Conservation (phyloP, 2,329 filamentous ascomycete genomes). For the Neonectria magnoliae region DNA sequence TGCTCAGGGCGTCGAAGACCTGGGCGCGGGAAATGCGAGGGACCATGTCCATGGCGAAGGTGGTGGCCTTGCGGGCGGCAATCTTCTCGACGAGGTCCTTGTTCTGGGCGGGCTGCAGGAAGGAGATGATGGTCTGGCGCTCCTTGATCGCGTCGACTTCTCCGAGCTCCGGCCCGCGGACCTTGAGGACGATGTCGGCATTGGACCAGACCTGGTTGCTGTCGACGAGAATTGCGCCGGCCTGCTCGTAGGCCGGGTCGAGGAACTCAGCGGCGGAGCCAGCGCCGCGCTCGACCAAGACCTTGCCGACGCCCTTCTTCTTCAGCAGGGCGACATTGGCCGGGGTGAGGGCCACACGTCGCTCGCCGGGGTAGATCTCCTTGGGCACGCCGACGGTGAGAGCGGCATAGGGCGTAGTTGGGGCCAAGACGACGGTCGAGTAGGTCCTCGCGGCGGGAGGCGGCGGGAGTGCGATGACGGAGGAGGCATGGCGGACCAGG, state of each 20-base stretch:
- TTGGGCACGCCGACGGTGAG: slow-evolving; percentile 82
- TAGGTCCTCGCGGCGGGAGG: slow-evolving; percentile 44
- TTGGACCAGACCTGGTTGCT: slow-evolving; percentile 75
- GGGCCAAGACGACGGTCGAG: slow-evolving; percentile 53
- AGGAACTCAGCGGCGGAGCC: slow-evolving; percentile 80
- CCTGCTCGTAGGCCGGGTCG: slow-evolving; percentile 79
- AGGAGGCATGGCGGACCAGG: slow-evolving; percentile 53
- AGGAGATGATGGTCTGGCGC: slow-evolving; percentile 81
- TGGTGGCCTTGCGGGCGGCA: slow-evolving; percentile 74
- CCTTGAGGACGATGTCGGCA: slow-evolving; percentile 85
- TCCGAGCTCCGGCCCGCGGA: slow-evolving; percentile 76
- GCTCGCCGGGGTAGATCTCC: slow-evolving; percentile 82
- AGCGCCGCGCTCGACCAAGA: slow-evolving; percentile 84
- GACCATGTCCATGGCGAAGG: slow-evolving; percentile 93
- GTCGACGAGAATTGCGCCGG: slow-evolving; percentile 81
- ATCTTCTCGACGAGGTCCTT: slow-evolving; percentile 78
- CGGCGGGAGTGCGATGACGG: slow-evolving; percentile 39
- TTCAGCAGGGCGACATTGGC: slow-evolving; percentile 83
- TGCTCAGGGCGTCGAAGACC: slow-evolving; percentile 87
- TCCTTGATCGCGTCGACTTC: slow-evolving; percentile 76
- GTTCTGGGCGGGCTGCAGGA: slow-evolving; percentile 86
- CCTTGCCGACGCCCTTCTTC: slow-evolving; percentile 83
- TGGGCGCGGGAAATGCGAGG: slow-evolving; percentile 90
- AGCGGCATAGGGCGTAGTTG: slow-evolving; percentile 71
- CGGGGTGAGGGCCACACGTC: slow-evolving; percentile 85